Base-by-base conservation (phyloP, 176 grass and related monocot species). In the Elaeis guineensis region DNA sequence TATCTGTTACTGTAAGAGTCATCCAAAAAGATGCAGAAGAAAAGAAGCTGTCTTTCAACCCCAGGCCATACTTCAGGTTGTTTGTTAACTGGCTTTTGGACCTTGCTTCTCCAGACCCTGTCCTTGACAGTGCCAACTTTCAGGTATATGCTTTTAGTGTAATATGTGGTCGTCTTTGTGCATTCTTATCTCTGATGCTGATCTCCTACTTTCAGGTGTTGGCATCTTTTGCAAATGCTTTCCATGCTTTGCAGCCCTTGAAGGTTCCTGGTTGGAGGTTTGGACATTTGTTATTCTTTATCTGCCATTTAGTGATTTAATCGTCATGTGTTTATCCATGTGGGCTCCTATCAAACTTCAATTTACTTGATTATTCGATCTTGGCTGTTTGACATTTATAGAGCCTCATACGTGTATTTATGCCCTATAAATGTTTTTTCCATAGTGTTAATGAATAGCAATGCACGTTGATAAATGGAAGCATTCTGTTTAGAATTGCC, bases 1-100 rank as follows among this genome's bases (percentile, higher is more conserved):
- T 97, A 5, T 75, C 76, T 21, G 63, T 97, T 28, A 78, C 81
- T 59, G 67, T 75, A 62, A 88, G 71, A 75, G 82, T 78, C 32
- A 79, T 97, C 61, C 78, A 85, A 57, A 97, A 88, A 73, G 84
- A 97, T 78, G 92, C 84, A 26, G 92, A 97, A 78, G 92, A 97
- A 78, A 91, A 97, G 56, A 91, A 83, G 77, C 51, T 66, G 57
- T 81, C 80, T 63, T 97, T 97, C 54, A 91, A 88, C 51, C 86
- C 92, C 9, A 78, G 81, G 17, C 87, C 81, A 6, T 97, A 91
- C 72, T 91, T 97, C 55, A 75, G 92, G 49, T 55, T 91, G 63
- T 97, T 97, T 73, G 66, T 91, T 65, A 89, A 97, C 80, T 97
- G 82, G 81, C 73, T 91, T 59, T 79, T 78, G 72, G 92, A 97